Evolutionary conservation across 1,284 basidiomycete genomes (phyloP).

Genomic region (Irpex sp.): DNA sequence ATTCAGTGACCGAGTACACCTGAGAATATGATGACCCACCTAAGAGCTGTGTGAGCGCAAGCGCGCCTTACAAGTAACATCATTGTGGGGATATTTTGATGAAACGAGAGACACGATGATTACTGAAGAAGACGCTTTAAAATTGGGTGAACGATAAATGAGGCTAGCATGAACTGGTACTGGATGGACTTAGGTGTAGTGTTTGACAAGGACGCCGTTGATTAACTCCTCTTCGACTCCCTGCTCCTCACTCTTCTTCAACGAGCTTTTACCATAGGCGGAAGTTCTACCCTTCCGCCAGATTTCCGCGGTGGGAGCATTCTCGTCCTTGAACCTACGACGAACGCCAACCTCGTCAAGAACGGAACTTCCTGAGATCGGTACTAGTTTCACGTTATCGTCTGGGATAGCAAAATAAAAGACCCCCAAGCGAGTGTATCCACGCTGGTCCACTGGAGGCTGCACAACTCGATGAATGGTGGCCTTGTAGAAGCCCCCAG

Average conservation of each 20-base stretch:
- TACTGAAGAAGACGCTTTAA: no score
- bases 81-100: no score
- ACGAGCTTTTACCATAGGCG: constrained; percentile 30
- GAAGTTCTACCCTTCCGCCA: constrained; percentile 37
- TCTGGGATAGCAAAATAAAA: constrained; percentile 39
- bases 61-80: no score
- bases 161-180: no score
- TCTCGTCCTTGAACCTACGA: constrained; percentile 26
- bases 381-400: constrained; percentile 29
- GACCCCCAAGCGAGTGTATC: constrained; percentile 38
- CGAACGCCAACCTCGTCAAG: constrained; percentile 30
- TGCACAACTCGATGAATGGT: constrained; percentile 42
- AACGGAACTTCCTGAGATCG: constrained; percentile 27
- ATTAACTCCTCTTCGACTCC: constrained; percentile 40
- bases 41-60: no score
- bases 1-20: no score
- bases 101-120: no score
- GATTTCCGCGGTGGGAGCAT: constrained; percentile 33
- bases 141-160: no score
- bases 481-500: constrained; percentile 41
- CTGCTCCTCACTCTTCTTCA: constrained; percentile 30
- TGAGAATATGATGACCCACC: no score
- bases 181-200: constrained; percentile 34
- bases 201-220: constrained; percentile 39
- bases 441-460: constrained; percentile 46